phyloP scores from a whole-genome alignment of 164 flowering plant genomes.

The Vitis rotundifolia region DNA sequence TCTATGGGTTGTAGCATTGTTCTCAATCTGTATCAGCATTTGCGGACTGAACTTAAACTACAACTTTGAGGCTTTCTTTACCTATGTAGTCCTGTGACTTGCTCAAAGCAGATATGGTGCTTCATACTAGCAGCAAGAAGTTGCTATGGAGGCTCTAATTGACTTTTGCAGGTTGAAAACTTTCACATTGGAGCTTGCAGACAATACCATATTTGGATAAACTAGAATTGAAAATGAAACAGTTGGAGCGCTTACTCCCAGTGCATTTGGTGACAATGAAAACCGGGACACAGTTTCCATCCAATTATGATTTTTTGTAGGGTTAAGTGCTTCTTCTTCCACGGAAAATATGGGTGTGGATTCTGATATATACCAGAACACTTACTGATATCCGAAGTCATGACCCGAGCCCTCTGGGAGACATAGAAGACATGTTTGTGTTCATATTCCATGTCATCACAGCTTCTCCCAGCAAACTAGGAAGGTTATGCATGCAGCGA shows the following conservation, averaged over 20 bases:
- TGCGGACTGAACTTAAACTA: slow-evolving; percentile 53
- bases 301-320: slow-evolving; percentile 28
- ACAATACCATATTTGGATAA: too few relatives aligned
- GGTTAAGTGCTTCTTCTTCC: slow-evolving; percentile 27
- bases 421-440: slow-evolving; percentile 10
- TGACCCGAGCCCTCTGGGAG: slow-evolving; percentile 29
- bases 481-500: slow-evolving; percentile 11
- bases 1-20: slow-evolving; percentile 67
- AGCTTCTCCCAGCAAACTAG: slow-evolving; percentile 11
- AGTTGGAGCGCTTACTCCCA: too few relatives aligned
- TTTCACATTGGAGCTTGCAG: slow-evolving; percentile 55
- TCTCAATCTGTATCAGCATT: slow-evolving; percentile 58
- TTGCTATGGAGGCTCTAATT: slow-evolving; percentile 72
- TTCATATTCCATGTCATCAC: slow-evolving; percentile 10
- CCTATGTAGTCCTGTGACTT: slow-evolving; percentile 55
- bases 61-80: slow-evolving; percentile 73
- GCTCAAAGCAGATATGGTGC: slow-evolving; percentile 58
- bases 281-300: slow-evolving; percentile 26
- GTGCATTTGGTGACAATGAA: slow-evolving; percentile 13
- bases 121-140: slow-evolving; percentile 69
- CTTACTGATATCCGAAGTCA: slow-evolving; percentile 32
- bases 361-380: slow-evolving; percentile 30
- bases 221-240: too few relatives aligned
- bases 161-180: slow-evolving; percentile 62
- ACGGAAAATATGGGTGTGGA: slow-evolving; percentile 19